Conservation (phyloP, 768 basidiomycete genomes). For the Boletus eberwhitei region DNA sequence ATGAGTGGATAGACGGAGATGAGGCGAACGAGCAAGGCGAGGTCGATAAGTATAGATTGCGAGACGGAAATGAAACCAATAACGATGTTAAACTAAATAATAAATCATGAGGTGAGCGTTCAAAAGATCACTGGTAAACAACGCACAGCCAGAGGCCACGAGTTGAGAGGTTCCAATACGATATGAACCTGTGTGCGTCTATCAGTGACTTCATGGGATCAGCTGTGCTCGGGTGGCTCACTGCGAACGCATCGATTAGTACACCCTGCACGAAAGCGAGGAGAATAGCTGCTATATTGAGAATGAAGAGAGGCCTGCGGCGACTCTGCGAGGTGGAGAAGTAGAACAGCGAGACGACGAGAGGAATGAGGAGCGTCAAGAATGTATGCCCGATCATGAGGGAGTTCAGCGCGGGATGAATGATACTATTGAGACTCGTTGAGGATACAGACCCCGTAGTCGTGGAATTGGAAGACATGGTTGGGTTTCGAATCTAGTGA, state of each 20-base stretch:
- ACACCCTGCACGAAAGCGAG: constrained; percentile 14
- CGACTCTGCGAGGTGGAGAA: constrained; percentile 20
- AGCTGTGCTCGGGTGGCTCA: neutral
- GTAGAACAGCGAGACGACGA: constrained; percentile 18
- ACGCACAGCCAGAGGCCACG: constrained; percentile 5
- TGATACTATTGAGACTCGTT: neutral
- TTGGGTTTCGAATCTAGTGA: neutral
- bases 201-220: neutral
- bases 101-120: neutral
- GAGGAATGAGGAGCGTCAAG: constrained; percentile 18
- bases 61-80: constrained; percentile 18
- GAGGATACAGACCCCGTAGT: neutral
- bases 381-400: constrained; percentile 26
- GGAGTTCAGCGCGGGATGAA: constrained; percentile 12
- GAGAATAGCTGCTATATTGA: constrained; percentile 11
- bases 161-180: constrained; percentile 20
- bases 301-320: constrained; percentile 16
- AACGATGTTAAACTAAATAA: constrained; percentile 4
- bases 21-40: constrained; percentile 24
- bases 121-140: neutral
- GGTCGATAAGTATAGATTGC: constrained; percentile 23
- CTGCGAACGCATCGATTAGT: constrained; percentile 8
- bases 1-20: constrained; percentile 20
- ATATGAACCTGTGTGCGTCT: constrained; percentile 16
- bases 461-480: constrained; percentile 6